Base-by-base conservation (phyloP, 176 grass and related monocot genomes). In the Oryza glaberrima region DNA sequence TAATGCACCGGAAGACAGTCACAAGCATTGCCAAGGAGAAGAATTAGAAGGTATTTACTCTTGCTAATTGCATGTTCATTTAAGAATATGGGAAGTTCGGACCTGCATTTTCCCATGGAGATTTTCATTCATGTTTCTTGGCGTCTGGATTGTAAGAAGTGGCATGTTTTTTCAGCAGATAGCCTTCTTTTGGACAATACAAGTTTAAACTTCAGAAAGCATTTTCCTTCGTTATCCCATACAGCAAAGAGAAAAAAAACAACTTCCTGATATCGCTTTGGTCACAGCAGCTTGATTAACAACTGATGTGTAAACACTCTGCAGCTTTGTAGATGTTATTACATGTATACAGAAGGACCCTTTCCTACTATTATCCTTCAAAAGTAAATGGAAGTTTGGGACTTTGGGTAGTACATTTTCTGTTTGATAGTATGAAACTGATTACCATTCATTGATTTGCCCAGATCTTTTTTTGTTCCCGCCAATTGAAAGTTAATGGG, bases 11-110 rank as follows among this genome's bases (percentile, higher is more conserved):
- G 32, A 71, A 82, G 66, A 52, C 71, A 81, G 66, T 40, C 43
- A 11, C 23, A 90, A 43, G 9, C 54, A 72, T 26, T 89, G 77
- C 77, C 83, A 81, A 70, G 23, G 44, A 77, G 52, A 20, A 46
- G 83, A 82, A 65, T 82, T 75, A 11, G 66, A 51, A 86, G 83
- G 78, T 77, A 86, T 17, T 54, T 69, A 22, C 46, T 73, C 72
- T 88, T 20, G 23, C 11, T 34, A 46, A 41, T 67, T 79, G 22
- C 44, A 73, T 45, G 35, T 83, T 84, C 58, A 79, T 78, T 52
- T 78, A 81, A 52, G 25, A 71, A 72, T 72, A 22, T 20, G n/a
- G n/a, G n/a, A 15, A 72, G 13, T 10, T 83, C 6, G 23, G 22
- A 23, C 8, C 19, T 23, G 58, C 58, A 63, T 63, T 63, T 63